A percentile compares a stretch with the other conserved stretches of the same genome.
Evolutionary conservation across 1,139 yeast species (phyloP).

Genomic region (Nematodospora anomalae): DNA sequence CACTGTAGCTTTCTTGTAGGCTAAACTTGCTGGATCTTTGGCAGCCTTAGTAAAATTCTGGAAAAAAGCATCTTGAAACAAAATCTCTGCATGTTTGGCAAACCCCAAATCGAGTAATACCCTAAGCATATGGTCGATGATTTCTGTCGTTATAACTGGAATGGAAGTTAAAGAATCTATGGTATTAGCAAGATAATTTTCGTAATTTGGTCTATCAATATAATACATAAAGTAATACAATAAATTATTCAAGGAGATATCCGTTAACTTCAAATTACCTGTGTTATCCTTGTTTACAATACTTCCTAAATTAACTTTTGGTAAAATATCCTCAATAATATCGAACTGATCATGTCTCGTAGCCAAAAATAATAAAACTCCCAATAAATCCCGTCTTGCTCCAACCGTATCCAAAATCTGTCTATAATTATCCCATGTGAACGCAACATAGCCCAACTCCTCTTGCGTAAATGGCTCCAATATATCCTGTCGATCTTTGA

Average conservation of each 20-base stretch:
- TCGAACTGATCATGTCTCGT: conserved; percentile 22
- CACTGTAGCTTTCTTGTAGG: conserved; percentile 18
- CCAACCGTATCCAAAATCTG: conserved; percentile 14
- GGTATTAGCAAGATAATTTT: conserved; percentile 8
- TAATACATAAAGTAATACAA: conserved; percentile 15
- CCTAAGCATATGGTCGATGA: conserved; percentile 12
- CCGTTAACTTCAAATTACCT: conserved; percentile 7
- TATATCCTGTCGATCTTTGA: conserved; percentile 28
- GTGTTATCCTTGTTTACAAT: conserved; percentile 5
- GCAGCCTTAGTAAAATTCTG: not conserved
- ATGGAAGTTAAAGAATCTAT: conserved; percentile 8
- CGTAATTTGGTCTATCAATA: conserved; percentile 10
- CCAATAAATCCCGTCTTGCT: conserved; percentile 8
- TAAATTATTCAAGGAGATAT: conserved; percentile 16
- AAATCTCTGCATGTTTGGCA: conserved; percentile 12
- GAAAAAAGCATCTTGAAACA: conserved; percentile 12
- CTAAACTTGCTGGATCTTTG: conserved; percentile 6
- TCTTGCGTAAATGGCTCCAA: conserved; percentile 6
- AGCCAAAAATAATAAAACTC: conserved; percentile 26
- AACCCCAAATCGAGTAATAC: conserved; percentile 11
- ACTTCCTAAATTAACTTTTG: conserved; percentile 10
- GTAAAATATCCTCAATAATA: conserved; percentile 18
- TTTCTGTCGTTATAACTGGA: conserved; percentile 5
- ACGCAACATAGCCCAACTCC: conserved; percentile 17
- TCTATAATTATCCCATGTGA: conserved; percentile 23